Evolutionary conservation across 2,329 filamentous ascomycete genomes (phyloP).

Genomic region (Aphanocladium album): DNA sequence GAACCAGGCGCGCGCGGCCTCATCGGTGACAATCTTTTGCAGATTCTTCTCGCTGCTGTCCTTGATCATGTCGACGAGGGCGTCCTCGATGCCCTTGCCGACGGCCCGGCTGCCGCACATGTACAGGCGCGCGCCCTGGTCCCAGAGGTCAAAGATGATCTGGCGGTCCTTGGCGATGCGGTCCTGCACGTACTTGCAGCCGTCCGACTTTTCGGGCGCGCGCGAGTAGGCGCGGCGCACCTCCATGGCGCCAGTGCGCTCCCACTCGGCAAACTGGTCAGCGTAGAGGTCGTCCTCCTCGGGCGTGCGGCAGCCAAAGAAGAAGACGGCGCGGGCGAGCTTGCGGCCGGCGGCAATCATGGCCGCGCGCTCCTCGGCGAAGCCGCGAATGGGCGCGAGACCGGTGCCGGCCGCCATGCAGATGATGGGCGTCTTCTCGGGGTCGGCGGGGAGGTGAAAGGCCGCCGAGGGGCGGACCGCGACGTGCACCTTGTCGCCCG

Average conservation of each 20-base stretch:
- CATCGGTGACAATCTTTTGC: constrained; percentile 29
- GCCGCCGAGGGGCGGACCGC: constrained; percentile 39
- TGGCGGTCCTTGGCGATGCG: constrained; percentile 32
- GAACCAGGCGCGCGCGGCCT: constrained; percentile 42
- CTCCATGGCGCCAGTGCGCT: constrained; percentile 52
- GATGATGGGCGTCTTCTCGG: constrained; percentile 44
- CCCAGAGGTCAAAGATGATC: constrained; percentile 35
- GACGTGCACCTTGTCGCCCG: constrained; percentile 44
- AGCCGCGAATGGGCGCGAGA: constrained; percentile 58
- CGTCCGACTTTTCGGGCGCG: constrained; percentile 36
- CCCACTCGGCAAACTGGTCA: constrained; percentile 55
- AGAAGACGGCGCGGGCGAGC: constrained; percentile 52
- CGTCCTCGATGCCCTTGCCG: constrained; percentile 42
- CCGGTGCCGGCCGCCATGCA: constrained; percentile 50
- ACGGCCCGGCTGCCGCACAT: constrained; percentile 58
- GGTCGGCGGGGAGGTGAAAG: constrained; percentile 45
- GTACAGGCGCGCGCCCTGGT: constrained; percentile 49
- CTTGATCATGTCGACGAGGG: constrained; percentile 31
- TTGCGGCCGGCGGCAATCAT: constrained; percentile 44
- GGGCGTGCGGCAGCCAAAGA: constrained; percentile 42
- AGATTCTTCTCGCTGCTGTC: constrained; percentile 26
- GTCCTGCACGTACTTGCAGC: constrained; percentile 45
- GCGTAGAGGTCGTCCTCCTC: constrained; percentile 54
- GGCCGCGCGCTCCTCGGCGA: constrained; percentile 56
- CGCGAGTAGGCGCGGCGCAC: constrained; percentile 53